Evolutionary conservation across 2,329 filamentous ascomycete species (phyloP).

Genomic region (Thelonectria rubi): DNA sequence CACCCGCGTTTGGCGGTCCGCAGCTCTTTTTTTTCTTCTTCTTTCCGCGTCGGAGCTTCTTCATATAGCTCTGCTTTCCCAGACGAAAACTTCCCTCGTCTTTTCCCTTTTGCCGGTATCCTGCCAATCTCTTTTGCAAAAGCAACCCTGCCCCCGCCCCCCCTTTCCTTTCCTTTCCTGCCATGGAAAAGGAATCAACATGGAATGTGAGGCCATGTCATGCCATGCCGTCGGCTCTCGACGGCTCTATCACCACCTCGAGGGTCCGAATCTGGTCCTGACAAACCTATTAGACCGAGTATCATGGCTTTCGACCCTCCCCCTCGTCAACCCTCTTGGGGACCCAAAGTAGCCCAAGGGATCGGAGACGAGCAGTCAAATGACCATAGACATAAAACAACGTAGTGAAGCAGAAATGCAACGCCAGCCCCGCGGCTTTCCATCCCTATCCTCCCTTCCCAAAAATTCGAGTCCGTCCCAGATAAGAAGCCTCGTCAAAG

Average conservation of each 20-base stretch:
- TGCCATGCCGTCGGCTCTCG: constrained; percentile 32
- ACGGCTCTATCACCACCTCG: constrained; percentile 36
- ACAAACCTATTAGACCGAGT: constrained; percentile 38
- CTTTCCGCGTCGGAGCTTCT: too few relatives aligned
- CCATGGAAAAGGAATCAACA: constrained; percentile 10
- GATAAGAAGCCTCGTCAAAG: constrained; percentile 27
- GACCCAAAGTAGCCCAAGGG: constrained; percentile 3
- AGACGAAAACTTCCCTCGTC: constrained; percentile 1
- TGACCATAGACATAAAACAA: constrained; percentile 27
- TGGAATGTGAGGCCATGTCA: constrained; percentile 14
- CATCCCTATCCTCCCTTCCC: constrained; percentile 34
- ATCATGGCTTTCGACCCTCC: constrained; percentile 7
- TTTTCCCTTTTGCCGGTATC: constrained; percentile 23
- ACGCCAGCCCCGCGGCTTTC: constrained; percentile 36
- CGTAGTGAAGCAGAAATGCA: constrained; percentile 34
- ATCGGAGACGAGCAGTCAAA: constrained; percentile 23
- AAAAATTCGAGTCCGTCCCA: constrained; percentile 29
- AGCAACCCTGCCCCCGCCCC: background rate
- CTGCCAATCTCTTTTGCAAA: constrained; percentile 38
- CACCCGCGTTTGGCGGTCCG: constrained; percentile 17
- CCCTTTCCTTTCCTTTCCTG: too few relatives aligned
- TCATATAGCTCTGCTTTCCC: too few relatives aligned
- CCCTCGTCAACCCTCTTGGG: constrained; percentile 6
- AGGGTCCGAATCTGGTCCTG: constrained; percentile 29
- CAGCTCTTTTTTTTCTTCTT: constrained; percentile 14